Percentiles rank a stretch among this genome's conserved stretches.
phyloP scores from a whole-genome alignment of 306 rosid genomes.

The Macrotyloma uniflorum region DNA sequence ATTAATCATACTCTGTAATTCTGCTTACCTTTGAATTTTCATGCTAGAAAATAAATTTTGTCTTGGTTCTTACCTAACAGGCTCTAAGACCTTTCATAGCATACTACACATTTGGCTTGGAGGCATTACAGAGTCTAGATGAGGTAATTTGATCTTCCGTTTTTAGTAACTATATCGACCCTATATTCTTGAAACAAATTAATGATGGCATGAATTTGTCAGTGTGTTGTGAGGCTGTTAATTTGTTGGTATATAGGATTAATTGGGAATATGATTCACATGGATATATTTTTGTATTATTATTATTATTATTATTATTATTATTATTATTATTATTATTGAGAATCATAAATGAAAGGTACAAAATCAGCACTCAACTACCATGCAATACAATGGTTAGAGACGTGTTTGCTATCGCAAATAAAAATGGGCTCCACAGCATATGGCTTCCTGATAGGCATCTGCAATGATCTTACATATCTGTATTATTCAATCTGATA shows the following conservation, averaged over 20 bases:
- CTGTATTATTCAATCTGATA: not conserved
- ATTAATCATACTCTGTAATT: not conserved
- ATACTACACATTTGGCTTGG: conserved; percentile 65
- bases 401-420: conserved; percentile 33
- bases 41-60: conserved; percentile 9
- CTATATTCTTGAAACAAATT: too few species aligned
- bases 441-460: conserved; percentile 13
- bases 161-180: not conserved
- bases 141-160: conserved; percentile 55
- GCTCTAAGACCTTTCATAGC: conserved; percentile 82
- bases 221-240: too few species aligned
- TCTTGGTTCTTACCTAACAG: conserved; percentile 50
- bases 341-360: not conserved
- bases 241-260: not conserved
- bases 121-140: conserved; percentile 62
- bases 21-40: conserved; percentile 7
- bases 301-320: too few species aligned
- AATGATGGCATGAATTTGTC: too few species aligned
- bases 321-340: too few species aligned
- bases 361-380: conserved; percentile 37
- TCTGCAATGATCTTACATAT: not conserved
- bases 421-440: conserved; percentile 35
- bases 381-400: conserved; percentile 32
- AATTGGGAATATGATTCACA: conserved; percentile 4
- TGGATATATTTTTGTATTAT: not conserved